Conservation (phyloP, 345 rosid species). For the Iberis pinnata region DNA sequence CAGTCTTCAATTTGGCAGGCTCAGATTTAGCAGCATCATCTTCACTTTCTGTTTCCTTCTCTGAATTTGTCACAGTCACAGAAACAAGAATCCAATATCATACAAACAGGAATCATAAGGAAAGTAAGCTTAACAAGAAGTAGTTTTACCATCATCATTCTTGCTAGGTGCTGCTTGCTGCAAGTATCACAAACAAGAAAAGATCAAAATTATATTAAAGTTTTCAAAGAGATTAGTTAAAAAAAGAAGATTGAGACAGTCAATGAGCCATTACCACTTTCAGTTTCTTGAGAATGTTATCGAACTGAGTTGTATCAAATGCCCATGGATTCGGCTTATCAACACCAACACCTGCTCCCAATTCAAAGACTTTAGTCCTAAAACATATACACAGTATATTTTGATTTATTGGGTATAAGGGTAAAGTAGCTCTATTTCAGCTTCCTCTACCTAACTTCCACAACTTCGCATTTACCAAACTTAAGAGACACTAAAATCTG, state of each 20-base stretch:
- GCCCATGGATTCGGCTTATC: conserved; percentile 96
- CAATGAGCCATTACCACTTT: conserved; percentile 61
- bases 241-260: background rate
- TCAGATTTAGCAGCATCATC: conserved; percentile 29
- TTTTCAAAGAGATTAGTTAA: background rate
- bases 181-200: conserved; percentile 10
- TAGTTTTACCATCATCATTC: conserved; percentile 46
- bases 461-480: background rate
- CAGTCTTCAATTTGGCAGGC: conserved; percentile 34
- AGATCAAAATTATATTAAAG: background rate
- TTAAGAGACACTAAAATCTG: background rate
- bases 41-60: conserved; percentile 34
- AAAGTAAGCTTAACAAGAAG: background rate
- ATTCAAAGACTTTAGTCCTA: background rate
- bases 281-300: conserved; percentile 81
- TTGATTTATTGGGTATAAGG: background rate
- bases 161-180: conserved; percentile 58
- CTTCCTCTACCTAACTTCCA: background rate
- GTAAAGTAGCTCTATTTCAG: background rate
- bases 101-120: background rate
- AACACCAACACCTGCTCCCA: conserved; percentile 63
- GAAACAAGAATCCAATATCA: background rate
- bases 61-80: conserved; percentile 34
- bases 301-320: conserved; percentile 88
- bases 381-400: background rate